phyloP scores from a whole-genome alignment of 2,329 filamentous ascomycete species.

The Cercospora zeina region DNA sequence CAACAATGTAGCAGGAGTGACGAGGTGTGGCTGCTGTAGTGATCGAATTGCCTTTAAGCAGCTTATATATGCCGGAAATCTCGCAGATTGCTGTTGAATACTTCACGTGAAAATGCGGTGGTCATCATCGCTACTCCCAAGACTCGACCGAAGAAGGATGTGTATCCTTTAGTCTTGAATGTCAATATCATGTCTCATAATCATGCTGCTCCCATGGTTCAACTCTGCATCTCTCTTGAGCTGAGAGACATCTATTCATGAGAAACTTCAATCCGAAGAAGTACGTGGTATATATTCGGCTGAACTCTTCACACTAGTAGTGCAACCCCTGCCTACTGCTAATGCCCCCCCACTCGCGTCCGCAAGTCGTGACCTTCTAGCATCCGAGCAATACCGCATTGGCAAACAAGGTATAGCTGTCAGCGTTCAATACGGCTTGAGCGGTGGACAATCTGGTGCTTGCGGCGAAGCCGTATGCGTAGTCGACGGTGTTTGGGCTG shows the following conservation, averaged over 20 bases:
- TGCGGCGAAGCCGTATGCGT: slow-evolving; percentile 1
- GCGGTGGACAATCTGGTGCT: slow-evolving; percentile 1
- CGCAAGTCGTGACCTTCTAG: background rate
- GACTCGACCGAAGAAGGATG: background rate
- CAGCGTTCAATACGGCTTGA: background rate
- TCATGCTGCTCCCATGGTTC: background rate
- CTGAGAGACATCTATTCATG: background rate
- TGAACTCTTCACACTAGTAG: background rate
- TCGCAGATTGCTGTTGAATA: background rate
- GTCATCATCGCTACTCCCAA: background rate
- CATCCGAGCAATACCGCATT: background rate
- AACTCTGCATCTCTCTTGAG: background rate
- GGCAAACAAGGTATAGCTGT: slow-evolving; percentile 3
- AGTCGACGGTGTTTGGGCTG: background rate
- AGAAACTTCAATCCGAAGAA: background rate
- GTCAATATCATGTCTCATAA: background rate
- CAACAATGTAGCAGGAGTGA: background rate
- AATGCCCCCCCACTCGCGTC: background rate
- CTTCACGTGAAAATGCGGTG: background rate
- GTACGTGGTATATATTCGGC: background rate
- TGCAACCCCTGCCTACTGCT: background rate
- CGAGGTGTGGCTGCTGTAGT: background rate
- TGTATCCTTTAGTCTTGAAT: background rate
- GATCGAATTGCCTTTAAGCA: background rate
- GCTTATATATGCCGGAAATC: background rate